Evolutionary conservation across 305 asterid species (phyloP), one percentile per base, ranked within the genome.

Genomic region (Fraxinus sp.): DNA sequence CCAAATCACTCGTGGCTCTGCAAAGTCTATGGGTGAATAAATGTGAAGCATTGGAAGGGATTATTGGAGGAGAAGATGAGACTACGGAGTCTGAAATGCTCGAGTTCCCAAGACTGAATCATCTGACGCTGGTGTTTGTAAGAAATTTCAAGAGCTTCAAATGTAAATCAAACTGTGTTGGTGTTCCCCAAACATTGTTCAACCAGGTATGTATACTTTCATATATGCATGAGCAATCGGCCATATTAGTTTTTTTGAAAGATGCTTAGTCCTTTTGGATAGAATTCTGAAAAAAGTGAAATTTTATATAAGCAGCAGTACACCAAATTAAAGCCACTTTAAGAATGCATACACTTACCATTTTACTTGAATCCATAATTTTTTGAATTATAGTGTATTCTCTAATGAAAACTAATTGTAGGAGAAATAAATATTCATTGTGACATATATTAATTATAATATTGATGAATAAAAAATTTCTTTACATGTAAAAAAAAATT

Each of bases 1-100:
- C 83, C 22, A 55, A 73, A 52, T 72, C 26, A 73, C 83, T 55
- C 5, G 75, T 80, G 37, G 41, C 74, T 36, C 41, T 73, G 11
- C 62, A 80, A 80, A 46, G 28, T 11, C 57, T 80, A 11, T 7
- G 30, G 26, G 28, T 80, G 26, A 33, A 33, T 8, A 13, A 11
- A 18, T 81, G 84, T 52, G 49, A 35, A 2, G 16, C 9, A 74
- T 37, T 81, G 46, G 36, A 20, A 28, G 52, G 9, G 36, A 49
- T 72, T 68, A 44, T 71, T 7, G 26, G 24, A 26, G 49, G 41
- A 32, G 36, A 3, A 9, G 52, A 22, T 14, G 59, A 49, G 59
- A 49, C 59, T 49, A 49, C 59, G 20, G 59, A 49, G 59, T 14
- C 59, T 49, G 7, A 49, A 49, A 49, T 49, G 59, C 59, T 49